Evolutionary conservation across 2,329 filamentous ascomycete genomes (phyloP), one percentile per base, ranked within the genome.

Genomic region (Trichophyton schoenleinii): DNA sequence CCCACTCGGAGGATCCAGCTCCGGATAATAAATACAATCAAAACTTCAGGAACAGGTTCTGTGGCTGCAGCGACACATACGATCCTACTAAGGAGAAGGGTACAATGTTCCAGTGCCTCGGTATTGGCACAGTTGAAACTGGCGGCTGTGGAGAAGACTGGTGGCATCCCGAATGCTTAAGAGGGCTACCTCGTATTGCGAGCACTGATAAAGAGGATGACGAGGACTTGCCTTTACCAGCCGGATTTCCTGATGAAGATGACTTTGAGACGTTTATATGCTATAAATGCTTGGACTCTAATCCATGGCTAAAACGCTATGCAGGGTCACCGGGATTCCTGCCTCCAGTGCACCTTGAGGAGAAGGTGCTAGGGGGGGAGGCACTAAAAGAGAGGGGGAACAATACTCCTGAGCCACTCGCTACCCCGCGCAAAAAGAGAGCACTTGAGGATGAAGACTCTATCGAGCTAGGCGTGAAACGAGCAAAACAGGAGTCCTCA

Each of bases 71-170:
- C 34, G 87, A 91, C 69, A 84, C 91, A 63, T 99, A 99, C 71
- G 88, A 96, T 71, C 85, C 92, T 0, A 83, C 92, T 57, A 81
- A 88, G 70, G 91, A 99, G 72, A 95, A 92, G 68, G 92, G 92
- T 0, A 97, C 91, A 44, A 99, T 99, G 94, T 99, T 95, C 68
- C 94, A 99, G 73, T 99, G 94, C 70, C 74, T 97, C 1, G 92
- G 92, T 0, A 78, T 97, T 0, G 91, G 90, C 0, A 87, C 84
- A 0, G 80, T 83, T 11, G 87, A 92, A 66, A 86, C 87, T 0
- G 91, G 91, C 15, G 92, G 91, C 3, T 97, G 92, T 74, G 92
- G 92, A 11, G 92, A 97, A 75, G 92, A 97, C 70, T 97, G 92
- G 92, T 97, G 90, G 81, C 92, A 97, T 75, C 90, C 92, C 0